These are phyloP conservation scores for Suillus clintonianus DNA, from an alignment of 768 basidiomycete genomes.

Conservation along the genomic window DNA sequence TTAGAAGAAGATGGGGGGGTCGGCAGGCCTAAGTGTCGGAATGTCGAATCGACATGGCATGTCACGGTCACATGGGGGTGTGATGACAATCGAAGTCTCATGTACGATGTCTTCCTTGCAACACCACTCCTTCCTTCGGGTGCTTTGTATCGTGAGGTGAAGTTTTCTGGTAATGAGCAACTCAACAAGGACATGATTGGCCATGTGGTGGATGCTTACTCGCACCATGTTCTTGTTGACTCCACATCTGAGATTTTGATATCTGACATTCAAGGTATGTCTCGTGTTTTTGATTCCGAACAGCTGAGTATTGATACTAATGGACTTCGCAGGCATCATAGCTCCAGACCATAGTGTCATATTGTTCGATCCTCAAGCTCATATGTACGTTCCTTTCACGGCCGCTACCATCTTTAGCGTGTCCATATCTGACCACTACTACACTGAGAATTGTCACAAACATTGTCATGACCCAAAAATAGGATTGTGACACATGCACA, in stretches of 20 bases:
- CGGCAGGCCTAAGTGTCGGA: too few relatives aligned
- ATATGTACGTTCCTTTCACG: neutral
- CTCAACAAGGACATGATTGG: slow-evolving; percentile 15
- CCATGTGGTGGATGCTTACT: slow-evolving; percentile 21
- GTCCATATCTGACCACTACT: neutral
- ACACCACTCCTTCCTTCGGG: neutral
- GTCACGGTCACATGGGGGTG: too few relatives aligned
- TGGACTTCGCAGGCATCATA: slow-evolving; percentile 4
- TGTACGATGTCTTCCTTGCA: neutral
- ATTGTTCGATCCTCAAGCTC: slow-evolving; percentile 18
- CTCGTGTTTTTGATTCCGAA: too few relatives aligned
- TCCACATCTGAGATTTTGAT: neutral
- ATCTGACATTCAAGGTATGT: neutral
- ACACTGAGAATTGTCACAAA: neutral
- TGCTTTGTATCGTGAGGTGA: slow-evolving; percentile 1
- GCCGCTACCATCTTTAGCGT: neutral
- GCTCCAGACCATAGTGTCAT: neutral
- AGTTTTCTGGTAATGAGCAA: slow-evolving; percentile 20
- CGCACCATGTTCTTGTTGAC: slow-evolving; percentile 21
- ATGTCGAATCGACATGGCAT: too few relatives aligned
- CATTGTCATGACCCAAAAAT: neutral
- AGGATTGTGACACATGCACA: neutral
- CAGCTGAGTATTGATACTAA: neutral
- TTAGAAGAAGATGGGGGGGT: too few relatives aligned
- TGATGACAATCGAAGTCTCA: neutral